These are phyloP conservation scores for Verticillium longisporum DNA, from an alignment of 2,329 filamentous ascomycete species.

Conservation along the genomic window DNA sequence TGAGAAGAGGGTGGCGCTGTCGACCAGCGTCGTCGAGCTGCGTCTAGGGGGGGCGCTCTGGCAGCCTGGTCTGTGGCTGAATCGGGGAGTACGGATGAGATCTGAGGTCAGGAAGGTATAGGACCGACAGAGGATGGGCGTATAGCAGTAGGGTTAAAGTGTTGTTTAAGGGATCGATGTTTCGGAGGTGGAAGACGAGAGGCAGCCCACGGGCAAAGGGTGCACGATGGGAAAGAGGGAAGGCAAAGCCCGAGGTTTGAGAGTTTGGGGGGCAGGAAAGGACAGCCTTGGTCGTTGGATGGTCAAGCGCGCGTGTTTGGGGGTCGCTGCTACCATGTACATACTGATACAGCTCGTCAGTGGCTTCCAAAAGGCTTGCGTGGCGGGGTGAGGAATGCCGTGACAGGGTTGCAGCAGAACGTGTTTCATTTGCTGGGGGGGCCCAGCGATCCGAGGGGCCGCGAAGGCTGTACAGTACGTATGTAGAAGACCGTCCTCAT, in stretches of 20 bases:
- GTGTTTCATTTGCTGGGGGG: conserved; percentile 1
- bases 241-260: not conserved
- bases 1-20: not conserved
- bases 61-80: not conserved
- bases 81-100: not conserved
- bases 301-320: not conserved
- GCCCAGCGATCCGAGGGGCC: not conserved
- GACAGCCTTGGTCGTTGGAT: not conserved
- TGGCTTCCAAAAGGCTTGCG: not conserved
- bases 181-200: not conserved
- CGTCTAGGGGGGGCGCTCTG: too few species aligned
- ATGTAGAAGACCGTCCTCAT: not conserved
- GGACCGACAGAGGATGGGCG: not conserved
- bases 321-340: too few species aligned
- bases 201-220: not conserved
- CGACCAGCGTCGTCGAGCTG: not conserved
- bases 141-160: not conserved
- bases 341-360: not conserved
- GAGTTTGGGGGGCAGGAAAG: not conserved
- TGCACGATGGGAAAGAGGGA: not conserved
- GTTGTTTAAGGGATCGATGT: not conserved
- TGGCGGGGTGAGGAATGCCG: not conserved
- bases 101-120: not conserved
- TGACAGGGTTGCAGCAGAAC: not conserved
- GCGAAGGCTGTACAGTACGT: not conserved